Evolutionary conservation across 495 filamentous ascomycete species (phyloP).

Genomic region (Achaetomiella virescens): DNA sequence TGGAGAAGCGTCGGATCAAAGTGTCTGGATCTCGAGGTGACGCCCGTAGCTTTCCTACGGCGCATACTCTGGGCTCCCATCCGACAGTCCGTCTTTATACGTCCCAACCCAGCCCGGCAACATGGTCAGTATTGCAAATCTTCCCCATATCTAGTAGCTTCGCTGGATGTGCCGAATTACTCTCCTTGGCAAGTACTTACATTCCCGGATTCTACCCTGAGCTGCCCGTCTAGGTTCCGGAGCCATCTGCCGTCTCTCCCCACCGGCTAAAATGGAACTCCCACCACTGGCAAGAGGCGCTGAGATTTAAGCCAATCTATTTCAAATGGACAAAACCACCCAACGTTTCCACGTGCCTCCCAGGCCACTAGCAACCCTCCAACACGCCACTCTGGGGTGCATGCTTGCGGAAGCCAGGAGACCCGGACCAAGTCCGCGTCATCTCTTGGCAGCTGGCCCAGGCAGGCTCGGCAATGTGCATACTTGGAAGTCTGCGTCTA

Average conservation of each 20-base stretch:
- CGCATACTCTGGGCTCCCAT: not conserved
- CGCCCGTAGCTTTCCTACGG: too few species aligned
- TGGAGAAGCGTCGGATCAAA: too few species aligned
- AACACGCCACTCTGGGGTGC: conserved; percentile 15
- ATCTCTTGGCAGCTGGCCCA: not conserved
- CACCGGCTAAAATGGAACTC: conserved; percentile 17
- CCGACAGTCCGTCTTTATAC: not conserved
- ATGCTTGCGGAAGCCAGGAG: not conserved
- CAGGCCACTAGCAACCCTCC: not conserved
- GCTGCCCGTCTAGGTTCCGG: not conserved
- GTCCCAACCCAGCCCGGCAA: not conserved
- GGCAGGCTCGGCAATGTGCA: not conserved
- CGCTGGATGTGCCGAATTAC: conserved; percentile 4
- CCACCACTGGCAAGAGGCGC: conserved; percentile 8
- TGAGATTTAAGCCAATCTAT: conserved; percentile 10
- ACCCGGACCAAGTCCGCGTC: not conserved
- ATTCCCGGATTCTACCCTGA: conserved; percentile 13
- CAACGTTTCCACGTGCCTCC: conserved; percentile 1
- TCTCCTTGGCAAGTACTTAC: conserved; percentile 9
- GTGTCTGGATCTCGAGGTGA: too few species aligned
- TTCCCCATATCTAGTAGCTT: conserved; percentile 13
- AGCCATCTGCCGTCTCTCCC: conserved; percentile 17
- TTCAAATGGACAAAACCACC: conserved; percentile 8
- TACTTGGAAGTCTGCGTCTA: not conserved
- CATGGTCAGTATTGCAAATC: conserved; percentile 5